Base-by-base conservation (phyloP, 306 rosid genomes). In the Prunus dulcis region DNA sequence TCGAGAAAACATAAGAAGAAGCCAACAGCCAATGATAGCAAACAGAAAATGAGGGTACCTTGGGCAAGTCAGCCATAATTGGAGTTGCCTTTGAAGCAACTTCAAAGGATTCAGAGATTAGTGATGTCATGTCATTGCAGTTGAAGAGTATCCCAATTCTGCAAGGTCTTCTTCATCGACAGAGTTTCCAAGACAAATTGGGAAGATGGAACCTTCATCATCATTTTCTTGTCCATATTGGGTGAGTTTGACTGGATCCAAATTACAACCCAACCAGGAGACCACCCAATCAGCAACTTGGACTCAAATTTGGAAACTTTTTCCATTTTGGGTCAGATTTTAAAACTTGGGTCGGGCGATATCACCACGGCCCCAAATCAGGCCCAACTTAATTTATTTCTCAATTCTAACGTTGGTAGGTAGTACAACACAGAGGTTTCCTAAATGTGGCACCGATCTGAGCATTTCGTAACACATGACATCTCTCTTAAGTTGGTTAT, bases 21-120 rank as follows among this genome's bases (percentile, higher is more conserved):
- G 43, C 3, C 27, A 23, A 56, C 15, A 18, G 45, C 13, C 9
- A 38, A 9, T 2, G 43, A 19, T 17, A 62, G 52, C 56, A 19
- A n/a, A 69, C 3, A 61, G 69, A 25, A 73, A 30, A 49, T 0
- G n/a, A 46, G 11, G 57, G 8, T 15, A 73, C 77, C 77, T 60
- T 30, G 58, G 77, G 77, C 77, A 73, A 46, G 38, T 73, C 69
- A 13, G 27, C 77, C 77, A 46, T 73, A 9, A 46, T 6, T 27
- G 69, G 69, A 11, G 46, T 25, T 10, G 61, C 69, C 77, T 63
- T 52, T 46, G 77, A 49, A 74, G 77, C 17, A 64, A 17, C 27
- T 32, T 64, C 69, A 19, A 22, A 32, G 49, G 50, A 64, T 64
- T n/a, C 58, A 27, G 77, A 61, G 69, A 61, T 27, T 74, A 22